phyloP scores from a whole-genome alignment of 345 rosid genomes.

The Arabidopsis suecica region DNA sequence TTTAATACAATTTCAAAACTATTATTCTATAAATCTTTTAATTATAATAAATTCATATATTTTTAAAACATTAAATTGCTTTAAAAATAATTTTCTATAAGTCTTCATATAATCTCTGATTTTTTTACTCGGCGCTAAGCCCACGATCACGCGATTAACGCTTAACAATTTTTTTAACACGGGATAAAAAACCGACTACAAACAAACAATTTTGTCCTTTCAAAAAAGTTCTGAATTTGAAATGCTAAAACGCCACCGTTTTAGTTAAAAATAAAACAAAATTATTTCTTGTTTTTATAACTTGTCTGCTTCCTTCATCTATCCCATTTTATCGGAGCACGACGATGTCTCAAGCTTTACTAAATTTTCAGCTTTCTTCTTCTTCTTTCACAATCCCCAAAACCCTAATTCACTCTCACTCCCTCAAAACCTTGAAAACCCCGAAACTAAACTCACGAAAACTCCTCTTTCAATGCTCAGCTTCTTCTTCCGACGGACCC shows the following conservation, averaged over 20 bases:
- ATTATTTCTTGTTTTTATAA: neutral
- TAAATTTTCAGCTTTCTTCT: constrained; percentile 16
- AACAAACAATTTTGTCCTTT: no score
- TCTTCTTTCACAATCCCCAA: neutral
- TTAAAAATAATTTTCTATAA: no score
- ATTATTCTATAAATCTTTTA: no score
- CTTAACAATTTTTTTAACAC: no score
- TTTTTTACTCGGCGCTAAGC: no score
- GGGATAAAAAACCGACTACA: no score
- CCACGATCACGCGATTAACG: no score
- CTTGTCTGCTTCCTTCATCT: neutral
- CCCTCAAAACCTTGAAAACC: neutral
- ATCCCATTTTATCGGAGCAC: constrained; percentile 10
- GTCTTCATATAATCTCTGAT: no score
- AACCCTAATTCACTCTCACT: constrained; percentile 13
- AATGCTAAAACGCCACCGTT: constrained; percentile 9
- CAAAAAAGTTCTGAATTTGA: no score
- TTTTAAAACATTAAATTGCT: no score
- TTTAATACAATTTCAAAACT: no score
- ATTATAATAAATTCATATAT: no score
- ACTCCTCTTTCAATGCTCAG: constrained; percentile 26
- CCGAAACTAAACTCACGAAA: constrained; percentile 13
- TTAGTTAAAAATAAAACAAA: neutral
- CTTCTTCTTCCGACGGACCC: constrained; percentile 21
- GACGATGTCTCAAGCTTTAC: constrained; percentile 28